Evolutionary conservation across 805 yeast species (phyloP), one percentile per base, ranked within the genome.

Genomic region (Ogataea kodamae): DNA sequence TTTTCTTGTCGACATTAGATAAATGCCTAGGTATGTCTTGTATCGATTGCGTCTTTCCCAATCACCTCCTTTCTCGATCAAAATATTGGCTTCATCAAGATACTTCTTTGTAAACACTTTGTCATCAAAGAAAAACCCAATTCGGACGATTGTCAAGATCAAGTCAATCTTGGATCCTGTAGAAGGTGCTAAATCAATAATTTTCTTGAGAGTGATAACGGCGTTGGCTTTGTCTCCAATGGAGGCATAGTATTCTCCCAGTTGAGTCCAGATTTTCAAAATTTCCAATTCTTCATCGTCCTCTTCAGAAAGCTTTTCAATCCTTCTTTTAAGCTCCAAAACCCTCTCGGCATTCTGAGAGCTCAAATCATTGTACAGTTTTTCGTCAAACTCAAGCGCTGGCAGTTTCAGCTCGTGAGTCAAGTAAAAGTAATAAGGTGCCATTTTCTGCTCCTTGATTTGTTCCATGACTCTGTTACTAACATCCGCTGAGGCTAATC

Each of bases 11-110:
- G 96, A 81, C 73, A 92, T 65, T 22, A 75, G 65, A 57, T 86
- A 85, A 30, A 92, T 70, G 14, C 98, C 98, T 39, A 74, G 64
- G 62, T 92, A 92, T 5, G 97, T 85, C 67, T 92, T 92, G 69
- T 76, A 87, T 48, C 96, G 69, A 65, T 92, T 92, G 54, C 96
- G 79, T 62, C 98, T 84, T 64, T 92, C 98, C 98, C 98, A 92
- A 60, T 92, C 98, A 43, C 98, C 98, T 36, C 97, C 98, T 53
- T 87, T 84, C 52, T 90, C 97, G 52, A 92, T 87, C 57, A 86
- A 71, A 15, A 65, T 54, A 53, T 82, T 78, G 12, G 81, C 78
- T 48, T 78, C 78, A 35, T 81, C 90, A 45, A 92, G 71, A 52
- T 81, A 80, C 49, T 77, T 76, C 39, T 79, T 73, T 27, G 83